Base-by-base conservation (phyloP, 345 rosid genomes). In the Salix purpurea region DNA sequence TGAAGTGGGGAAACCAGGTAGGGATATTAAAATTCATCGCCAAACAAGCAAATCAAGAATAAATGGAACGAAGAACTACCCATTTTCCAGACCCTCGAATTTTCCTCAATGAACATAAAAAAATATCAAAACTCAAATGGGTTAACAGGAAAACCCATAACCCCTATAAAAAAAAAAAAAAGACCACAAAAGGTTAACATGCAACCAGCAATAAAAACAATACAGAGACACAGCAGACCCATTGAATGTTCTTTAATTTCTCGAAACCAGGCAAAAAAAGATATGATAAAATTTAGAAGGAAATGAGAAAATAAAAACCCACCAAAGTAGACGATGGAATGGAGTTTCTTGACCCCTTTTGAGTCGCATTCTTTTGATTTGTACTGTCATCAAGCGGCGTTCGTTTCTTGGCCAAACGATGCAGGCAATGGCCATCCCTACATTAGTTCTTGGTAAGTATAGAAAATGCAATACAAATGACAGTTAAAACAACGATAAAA, bases 251-350 rank as follows among this genome's bases (percentile, higher is more conserved):
- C 64, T 32, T 37, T 50, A 37, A 24, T 19, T 69, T 54, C 78
- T 71, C 67, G 14, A 13, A 48, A 64, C 44, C 78, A 65, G 74
- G 66, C 44, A 34, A 67, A 1, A 1, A 23, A 19, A 12, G 48
- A 24, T 24, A 6, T 26, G 30, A 46, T 13, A 60, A n/a, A 71
- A 60, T 16, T 62, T 30, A 81, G 44, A 28, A 58, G 46, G 56
- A 36, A 39, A 39, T 39, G 7, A 30, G 52, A 52, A 14, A 46
- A 50, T 0, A 44, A 52, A 70, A 65, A 81, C 90, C 73, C 73
- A 94, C 98, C 91, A 86, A 24, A 24, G 26, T 5, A 89, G 73
- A 68, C 30, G 30, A 28, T 24, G 26, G 26, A 24, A 24, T 24
- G 26, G 26, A 24, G 26, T 24, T 24, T 24, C 26, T 24, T 24